These are phyloP conservation scores for Bjerkandera adusta DNA, from an alignment of 1,284 basidiomycete genomes.

Conservation along the genomic window DNA sequence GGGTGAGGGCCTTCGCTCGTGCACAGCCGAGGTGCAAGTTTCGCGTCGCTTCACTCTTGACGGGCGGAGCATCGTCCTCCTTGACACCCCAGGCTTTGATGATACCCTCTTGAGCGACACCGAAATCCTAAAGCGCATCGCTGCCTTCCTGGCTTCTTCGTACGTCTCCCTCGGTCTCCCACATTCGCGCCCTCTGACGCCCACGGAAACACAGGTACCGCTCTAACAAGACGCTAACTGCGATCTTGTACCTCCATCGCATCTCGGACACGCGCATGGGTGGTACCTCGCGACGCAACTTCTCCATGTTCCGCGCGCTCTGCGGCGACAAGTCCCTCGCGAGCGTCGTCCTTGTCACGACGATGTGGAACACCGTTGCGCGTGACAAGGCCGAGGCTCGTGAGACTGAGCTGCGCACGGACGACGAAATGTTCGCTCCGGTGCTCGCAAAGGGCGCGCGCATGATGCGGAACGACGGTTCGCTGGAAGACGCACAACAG, in stretches of 20 bases:
- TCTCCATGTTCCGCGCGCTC: constrained; percentile 45
- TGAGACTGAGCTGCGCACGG: constrained; percentile 7
- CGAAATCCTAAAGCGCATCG: constrained; percentile 34
- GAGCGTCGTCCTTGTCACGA: constrained; percentile 49
- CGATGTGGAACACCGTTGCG: constrained; percentile 47
- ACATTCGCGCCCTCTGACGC: neutral
- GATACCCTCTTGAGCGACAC: constrained; percentile 34
- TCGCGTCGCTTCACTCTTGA: constrained; percentile 28
- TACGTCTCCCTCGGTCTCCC: constrained; percentile 1
- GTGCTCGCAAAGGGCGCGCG: constrained; percentile 15
- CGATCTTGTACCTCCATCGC: constrained; percentile 52
- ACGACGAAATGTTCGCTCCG: constrained; percentile 11
- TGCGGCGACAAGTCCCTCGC: constrained; percentile 45
- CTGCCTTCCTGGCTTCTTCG: constrained; percentile 29
- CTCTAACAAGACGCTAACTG: constrained; percentile 39
- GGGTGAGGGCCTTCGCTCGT: constrained; percentile 33
- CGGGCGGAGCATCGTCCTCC: constrained; percentile 27
- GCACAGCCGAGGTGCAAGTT: constrained; percentile 33
- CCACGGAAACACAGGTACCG: constrained; percentile 32
- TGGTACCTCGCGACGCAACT: constrained; percentile 45
- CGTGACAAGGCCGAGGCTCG: neutral
- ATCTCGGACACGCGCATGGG: constrained; percentile 50
- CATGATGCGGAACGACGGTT: constrained; percentile 10
- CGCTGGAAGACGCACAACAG: constrained; percentile 10
- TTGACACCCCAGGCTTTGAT: constrained; percentile 39